Base-by-base conservation (phyloP, 768 basidiomycete species). In the Boletus pseudo-olivaceus region DNA sequence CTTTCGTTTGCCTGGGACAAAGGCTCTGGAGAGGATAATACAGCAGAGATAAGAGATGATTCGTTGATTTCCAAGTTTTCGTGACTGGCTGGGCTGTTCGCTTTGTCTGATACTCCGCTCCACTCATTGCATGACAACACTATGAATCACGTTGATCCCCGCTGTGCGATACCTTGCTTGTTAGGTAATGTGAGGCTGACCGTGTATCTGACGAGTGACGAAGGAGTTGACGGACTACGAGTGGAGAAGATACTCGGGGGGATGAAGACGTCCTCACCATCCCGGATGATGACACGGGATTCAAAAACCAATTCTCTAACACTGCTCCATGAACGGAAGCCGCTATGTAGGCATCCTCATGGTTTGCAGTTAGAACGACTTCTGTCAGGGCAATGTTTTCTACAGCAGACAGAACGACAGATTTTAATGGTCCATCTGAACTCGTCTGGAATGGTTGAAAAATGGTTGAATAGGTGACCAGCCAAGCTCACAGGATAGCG, bases 31-130 rank as follows among this genome's bases (percentile, higher is more conserved):
- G 64, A 26, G 41, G 69, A 59, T 17, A 79, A 56, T 15, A 82
- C 61, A 32, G 83, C 75, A 55, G 74, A 78, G 8, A 82, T 84
- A 23, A 91, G 76, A 67, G 92, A 92, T 17, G 71, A 78, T 62
- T 90, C 85, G 61, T 80, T 81, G 49, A 92, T 92, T 68, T 90
- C 89, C 44, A 90, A 67, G 17, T 58, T 64, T 32, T 84, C 82
- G 9, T 62, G 60, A 41, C 55, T 57, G 58, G 58, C 62, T 23
- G 45, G 55, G 17, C 1, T 20, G 14, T 56, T 45, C 40, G 26
- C 55, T 32, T 49, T 55, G 53, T 50, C 55, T 19, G 46, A 47
- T 9, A 5, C 43, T 34, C 34, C 40, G 8, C 17, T 47, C 52
- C 50, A 23, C 26, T 49, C 56, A 26, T 70, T 60, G 20, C 66